phyloP scores from a whole-genome alignment of 1,284 basidiomycete genomes.

The Marasmius tenuissimus region DNA sequence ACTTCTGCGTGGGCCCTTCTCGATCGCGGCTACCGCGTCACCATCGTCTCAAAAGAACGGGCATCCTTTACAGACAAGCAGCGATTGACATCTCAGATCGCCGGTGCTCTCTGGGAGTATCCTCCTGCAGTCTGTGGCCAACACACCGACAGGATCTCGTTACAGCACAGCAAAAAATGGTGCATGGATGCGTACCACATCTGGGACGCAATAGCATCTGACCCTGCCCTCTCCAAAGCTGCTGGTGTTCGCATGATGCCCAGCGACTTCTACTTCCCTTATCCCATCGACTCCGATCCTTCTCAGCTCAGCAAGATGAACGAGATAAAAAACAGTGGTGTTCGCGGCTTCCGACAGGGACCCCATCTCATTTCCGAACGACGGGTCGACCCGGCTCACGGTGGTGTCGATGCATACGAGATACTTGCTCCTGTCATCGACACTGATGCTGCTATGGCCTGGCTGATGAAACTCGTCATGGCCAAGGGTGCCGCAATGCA shows the following conservation, averaged over 20 bases:
- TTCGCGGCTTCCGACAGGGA: conserved; percentile 32
- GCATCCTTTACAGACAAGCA: conserved; percentile 12
- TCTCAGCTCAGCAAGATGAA: conserved; percentile 33
- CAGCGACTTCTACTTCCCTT: conserved; percentile 33
- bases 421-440: conserved; percentile 35
- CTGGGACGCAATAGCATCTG: conserved; percentile 16
- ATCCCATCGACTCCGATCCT: conserved; percentile 24
- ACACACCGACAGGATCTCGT: conserved; percentile 30
- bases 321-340: conserved; percentile 14
- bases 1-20: conserved; percentile 29
- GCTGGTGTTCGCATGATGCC: conserved; percentile 21
- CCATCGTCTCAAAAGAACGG: conserved; percentile 23
- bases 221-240: conserved; percentile 7
- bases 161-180: conserved; percentile 30
- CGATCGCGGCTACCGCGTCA: conserved; percentile 31
- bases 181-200: conserved; percentile 32
- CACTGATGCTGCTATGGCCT: conserved; percentile 35
- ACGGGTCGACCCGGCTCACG: conserved; percentile 26
- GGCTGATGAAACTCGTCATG: conserved; percentile 27
- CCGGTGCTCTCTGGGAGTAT: conserved; percentile 33
- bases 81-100: conserved; percentile 31
- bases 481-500: conserved; percentile 30
- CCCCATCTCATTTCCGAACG: conserved; percentile 19
- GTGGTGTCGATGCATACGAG: conserved; percentile 35
- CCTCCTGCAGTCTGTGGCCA: conserved; percentile 35